Evolutionary conservation across 2,329 filamentous ascomycete species (phyloP), one percentile per base, ranked within the genome.

Genomic region (Exophiala mesophila): DNA sequence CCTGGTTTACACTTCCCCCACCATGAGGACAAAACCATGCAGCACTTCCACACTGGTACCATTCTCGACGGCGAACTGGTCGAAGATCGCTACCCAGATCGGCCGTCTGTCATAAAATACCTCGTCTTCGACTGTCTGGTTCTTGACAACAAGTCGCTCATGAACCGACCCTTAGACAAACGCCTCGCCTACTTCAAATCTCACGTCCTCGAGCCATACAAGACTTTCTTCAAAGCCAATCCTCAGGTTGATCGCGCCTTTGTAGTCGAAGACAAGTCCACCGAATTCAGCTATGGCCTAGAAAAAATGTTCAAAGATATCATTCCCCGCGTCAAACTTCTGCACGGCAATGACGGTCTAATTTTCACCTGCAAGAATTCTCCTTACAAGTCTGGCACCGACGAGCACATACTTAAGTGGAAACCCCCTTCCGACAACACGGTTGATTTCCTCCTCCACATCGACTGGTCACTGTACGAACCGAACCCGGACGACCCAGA

Each of bases 311-410:
- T 98, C 70, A 79, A 82, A 54, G 76, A 89, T 44, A 79, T 94
- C 32, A 78, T 97, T 19, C 89, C 88, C 1, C 80, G 74, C 30
- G 76, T 98, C 24, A 83, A 82, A 54, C 61, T 62, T 36, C 64
- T 70, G 29, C 92, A 98, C 61, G 89, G 90, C 49, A 97, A 96
- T 63, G 92, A 98, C 62, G 92, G 92, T 4, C 76, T 98, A 34
- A 95, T 98, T 59, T 98, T 97, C 66, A 97, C 92, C n/a, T 95
- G 90, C 67, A 81, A 86, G 51, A 83, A 80, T 56, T 88, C 86
- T 13, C 76, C 83, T 7, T 98, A 98, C 69, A 82, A 83, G 56
- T 83, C 85, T 53, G 92, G 92, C 54, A 98, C 92, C 9, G 92
- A 98, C 64, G 78, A 79, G 36, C 83, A 95, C 62, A 98, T 96